These are phyloP conservation scores for Goffeauzyma gilvescens DNA, from an alignment of 768 basidiomycete genomes.

Conservation along the genomic window DNA sequence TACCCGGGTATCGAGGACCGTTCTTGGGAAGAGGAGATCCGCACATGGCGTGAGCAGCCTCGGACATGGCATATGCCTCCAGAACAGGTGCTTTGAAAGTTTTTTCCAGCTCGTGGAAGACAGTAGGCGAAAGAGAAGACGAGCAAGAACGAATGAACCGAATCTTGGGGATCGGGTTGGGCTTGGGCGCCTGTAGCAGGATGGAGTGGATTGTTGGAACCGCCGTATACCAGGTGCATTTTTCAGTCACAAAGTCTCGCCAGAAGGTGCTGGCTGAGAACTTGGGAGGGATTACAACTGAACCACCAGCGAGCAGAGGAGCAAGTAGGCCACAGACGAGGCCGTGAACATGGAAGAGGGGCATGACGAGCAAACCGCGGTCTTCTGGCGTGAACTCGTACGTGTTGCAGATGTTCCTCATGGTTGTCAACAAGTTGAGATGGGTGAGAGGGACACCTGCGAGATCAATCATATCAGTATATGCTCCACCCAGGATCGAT, in stretches of 20 bases:
- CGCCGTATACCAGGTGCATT: slow-evolving; percentile 39
- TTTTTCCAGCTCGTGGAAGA: slow-evolving; percentile 38
- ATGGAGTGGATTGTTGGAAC: slow-evolving; percentile 33
- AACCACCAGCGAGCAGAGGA: slow-evolving; percentile 42
- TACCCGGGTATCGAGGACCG: slow-evolving; percentile 24
- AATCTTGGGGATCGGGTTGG: slow-evolving; percentile 27
- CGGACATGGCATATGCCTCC: slow-evolving; percentile 44
- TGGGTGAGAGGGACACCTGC: slow-evolving; percentile 31
- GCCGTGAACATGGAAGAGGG: slow-evolving; percentile 38
- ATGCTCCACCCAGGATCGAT: too few species aligned
- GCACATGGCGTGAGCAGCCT: slow-evolving; percentile 30
- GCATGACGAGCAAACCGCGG: slow-evolving; percentile 37
- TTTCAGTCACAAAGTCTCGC: slow-evolving; percentile 33
- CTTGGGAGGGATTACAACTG: slow-evolving; percentile 41
- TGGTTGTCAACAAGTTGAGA: slow-evolving; percentile 29
- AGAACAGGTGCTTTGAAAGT: slow-evolving; percentile 42
- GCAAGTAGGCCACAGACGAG: slow-evolving; percentile 44
- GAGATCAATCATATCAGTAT: too few species aligned
- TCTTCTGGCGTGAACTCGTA: slow-evolving; percentile 28
- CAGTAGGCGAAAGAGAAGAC: slow-evolving; percentile 40
- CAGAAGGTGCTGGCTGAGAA: slow-evolving; percentile 43
- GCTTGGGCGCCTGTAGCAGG: slow-evolving; percentile 26
- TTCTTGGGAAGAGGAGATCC: slow-evolving; percentile 17
- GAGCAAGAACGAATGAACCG: slow-evolving; percentile 36
- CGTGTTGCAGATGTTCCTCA: slow-evolving; percentile 28